Conservation (phyloP, 2,329 filamentous ascomycete genomes). For the Aspergillus ochraceus region DNA sequence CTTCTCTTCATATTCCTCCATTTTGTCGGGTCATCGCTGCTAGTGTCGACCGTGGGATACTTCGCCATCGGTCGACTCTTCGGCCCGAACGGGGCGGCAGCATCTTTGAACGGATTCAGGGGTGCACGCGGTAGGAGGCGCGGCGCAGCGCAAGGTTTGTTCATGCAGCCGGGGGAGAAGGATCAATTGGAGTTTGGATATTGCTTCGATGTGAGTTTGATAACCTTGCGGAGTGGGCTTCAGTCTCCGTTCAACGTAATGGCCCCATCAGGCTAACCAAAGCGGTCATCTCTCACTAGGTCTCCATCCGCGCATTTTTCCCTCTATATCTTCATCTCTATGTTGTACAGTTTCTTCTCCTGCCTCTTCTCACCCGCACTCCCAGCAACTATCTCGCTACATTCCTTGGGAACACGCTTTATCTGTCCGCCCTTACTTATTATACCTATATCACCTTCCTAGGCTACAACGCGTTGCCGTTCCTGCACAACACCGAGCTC, state of each 20-base stretch:
- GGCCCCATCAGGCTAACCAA: not conserved
- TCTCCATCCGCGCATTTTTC: slow-evolving; percentile 67
- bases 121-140: slow-evolving; percentile 49
- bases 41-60: slow-evolving; percentile 63
- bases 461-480: slow-evolving; percentile 68
- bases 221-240: too few relatives aligned
- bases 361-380: slow-evolving; percentile 55
- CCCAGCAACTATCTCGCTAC: slow-evolving; percentile 46
- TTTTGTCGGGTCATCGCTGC: slow-evolving; percentile 61
- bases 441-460: slow-evolving; percentile 70
- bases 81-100: slow-evolving; percentile 52
- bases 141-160: slow-evolving; percentile 55
- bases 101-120: slow-evolving; percentile 47
- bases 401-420: slow-evolving; percentile 65
- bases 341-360: slow-evolving; percentile 66
- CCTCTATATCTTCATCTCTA: slow-evolving; percentile 68
- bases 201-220: slow-evolving; percentile 62
- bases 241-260: too few relatives aligned
- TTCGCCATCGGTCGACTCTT: slow-evolving; percentile 64
- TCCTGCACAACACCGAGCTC: slow-evolving; percentile 66
- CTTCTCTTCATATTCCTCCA: slow-evolving; percentile 55
- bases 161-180: slow-evolving; percentile 55
- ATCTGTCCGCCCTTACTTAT: slow-evolving; percentile 64
- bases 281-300: slow-evolving; percentile 31
- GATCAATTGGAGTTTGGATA: slow-evolving; percentile 69